Percentiles rank a stretch among this genome's conserved stretches.
Evolutionary conservation across 1,284 basidiomycete species (phyloP).

Genomic region (Pseudozyma sp.): DNA sequence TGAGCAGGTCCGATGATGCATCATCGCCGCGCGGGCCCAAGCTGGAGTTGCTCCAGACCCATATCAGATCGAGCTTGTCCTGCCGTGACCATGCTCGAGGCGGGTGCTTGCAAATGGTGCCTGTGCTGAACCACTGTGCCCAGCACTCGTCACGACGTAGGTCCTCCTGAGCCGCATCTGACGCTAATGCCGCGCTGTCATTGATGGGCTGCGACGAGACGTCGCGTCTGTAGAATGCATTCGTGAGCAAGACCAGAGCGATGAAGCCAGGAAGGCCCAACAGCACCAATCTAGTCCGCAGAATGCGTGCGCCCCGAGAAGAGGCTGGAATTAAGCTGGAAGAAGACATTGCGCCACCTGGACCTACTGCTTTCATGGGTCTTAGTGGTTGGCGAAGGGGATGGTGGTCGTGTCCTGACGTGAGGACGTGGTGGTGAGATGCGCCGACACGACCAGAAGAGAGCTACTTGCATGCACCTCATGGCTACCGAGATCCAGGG

Average conservation of each 20-base stretch:
- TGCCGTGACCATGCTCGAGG: slow-evolving; percentile 14
- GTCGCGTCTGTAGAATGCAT: slow-evolving; percentile 4
- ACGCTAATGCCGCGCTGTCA: background rate
- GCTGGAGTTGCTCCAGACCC: slow-evolving; percentile 28
- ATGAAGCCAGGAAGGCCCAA: slow-evolving; percentile 18
- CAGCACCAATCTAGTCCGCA: slow-evolving; percentile 16
- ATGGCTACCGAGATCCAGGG: too few species aligned
- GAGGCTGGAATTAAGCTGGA: background rate
- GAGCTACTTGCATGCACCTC: too few species aligned
- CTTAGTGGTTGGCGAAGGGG: too few species aligned
- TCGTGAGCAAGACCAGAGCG: slow-evolving; percentile 21
- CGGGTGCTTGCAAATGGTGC: slow-evolving; percentile 15
- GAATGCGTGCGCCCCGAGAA: slow-evolving; percentile 1
- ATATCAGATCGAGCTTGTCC: slow-evolving; percentile 21
- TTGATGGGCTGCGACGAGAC: slow-evolving; percentile 1
- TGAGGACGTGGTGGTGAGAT: too few species aligned
- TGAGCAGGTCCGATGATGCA: slow-evolving; percentile 22
- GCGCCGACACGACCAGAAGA: too few species aligned
- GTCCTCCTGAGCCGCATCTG: background rate
- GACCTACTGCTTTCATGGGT: too few species aligned
- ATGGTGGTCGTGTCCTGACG: too few species aligned
- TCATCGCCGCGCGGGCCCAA: background rate
- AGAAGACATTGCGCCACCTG: background rate
- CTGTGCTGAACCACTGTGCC: slow-evolving; percentile 30
- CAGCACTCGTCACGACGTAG: slow-evolving; percentile 10